Evolutionary conservation across 441 rosid genomes (phyloP).

Genomic region (Adansonia rubrostipa): DNA sequence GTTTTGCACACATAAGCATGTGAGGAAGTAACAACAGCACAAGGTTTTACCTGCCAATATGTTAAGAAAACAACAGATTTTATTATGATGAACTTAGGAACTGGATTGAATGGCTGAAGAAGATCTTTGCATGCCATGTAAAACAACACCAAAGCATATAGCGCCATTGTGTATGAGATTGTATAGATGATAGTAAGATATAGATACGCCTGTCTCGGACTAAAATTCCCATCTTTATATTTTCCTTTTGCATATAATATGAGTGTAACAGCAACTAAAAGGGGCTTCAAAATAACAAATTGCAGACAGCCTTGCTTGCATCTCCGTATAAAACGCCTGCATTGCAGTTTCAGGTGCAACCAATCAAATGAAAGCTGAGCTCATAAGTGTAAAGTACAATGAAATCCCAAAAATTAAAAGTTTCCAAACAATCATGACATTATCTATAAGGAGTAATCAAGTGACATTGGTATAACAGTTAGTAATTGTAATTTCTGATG

Average conservation of each 20-base stretch:
- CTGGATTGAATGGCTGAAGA: constrained; percentile 97
- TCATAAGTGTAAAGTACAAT: constrained; percentile 18
- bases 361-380: constrained; percentile 27
- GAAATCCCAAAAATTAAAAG: background rate
- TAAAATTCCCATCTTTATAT: constrained; percentile 94
- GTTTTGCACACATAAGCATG: constrained; percentile 1
- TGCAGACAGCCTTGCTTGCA: constrained; percentile 99
- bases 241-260: constrained; percentile 91
- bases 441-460: background rate
- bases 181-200: constrained; percentile 94
- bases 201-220: constrained; percentile 85
- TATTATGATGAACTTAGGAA: constrained; percentile 91
- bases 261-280: constrained; percentile 82
- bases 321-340: constrained; percentile 92
- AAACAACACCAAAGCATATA: constrained; percentile 86
- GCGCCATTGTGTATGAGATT: constrained; percentile 85
- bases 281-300: constrained; percentile 93
- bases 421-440: constrained; percentile 2
- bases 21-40: background rate
- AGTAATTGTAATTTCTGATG: background rate
- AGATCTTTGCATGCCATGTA: constrained; percentile 97
- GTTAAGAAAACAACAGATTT: constrained; percentile 96
- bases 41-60: constrained; percentile 88
- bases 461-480: background rate
- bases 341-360: constrained; percentile 25